phyloP scores from a whole-genome alignment of 2,329 filamentous ascomycete genomes.

The Tolypocladium pustulatum region DNA sequence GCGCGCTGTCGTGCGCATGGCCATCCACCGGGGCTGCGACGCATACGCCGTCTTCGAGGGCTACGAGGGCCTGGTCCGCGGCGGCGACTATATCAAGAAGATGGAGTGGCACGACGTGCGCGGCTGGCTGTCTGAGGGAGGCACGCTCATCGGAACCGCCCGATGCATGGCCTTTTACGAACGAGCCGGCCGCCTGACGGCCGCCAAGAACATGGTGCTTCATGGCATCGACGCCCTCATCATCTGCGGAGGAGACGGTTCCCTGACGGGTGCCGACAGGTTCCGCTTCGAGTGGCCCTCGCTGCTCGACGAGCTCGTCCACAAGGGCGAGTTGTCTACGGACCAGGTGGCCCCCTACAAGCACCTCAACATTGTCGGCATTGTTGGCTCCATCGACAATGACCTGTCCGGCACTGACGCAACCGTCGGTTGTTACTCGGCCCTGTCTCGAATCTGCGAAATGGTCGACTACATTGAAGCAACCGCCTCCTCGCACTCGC shows the following conservation, averaged over 20 bases:
- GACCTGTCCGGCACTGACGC: constrained; percentile 95
- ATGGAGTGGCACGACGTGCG: constrained; percentile 91
- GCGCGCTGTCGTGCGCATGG: constrained; percentile 81
- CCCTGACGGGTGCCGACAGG: constrained; percentile 86
- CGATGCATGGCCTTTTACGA: constrained; percentile 89
- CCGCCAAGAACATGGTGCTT: constrained; percentile 88
- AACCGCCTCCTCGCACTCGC: constrained; percentile 85
- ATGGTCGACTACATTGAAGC: constrained; percentile 96
- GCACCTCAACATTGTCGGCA: constrained; percentile 88
- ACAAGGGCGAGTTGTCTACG: constrained; percentile 56
- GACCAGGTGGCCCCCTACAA: constrained; percentile 67
- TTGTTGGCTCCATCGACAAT: constrained; percentile 97
- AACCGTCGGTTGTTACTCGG: constrained; percentile 94
- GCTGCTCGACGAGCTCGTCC: constrained; percentile 74
- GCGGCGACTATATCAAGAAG: constrained; percentile 76
- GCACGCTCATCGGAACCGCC: constrained; percentile 91
- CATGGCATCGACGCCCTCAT: constrained; percentile 92
- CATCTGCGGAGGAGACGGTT: constrained; percentile 95
- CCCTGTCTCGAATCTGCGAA: constrained; percentile 84
- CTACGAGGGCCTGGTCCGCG: constrained; percentile 88
- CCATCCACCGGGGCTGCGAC: constrained; percentile 74
- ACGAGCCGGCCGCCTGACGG: constrained; percentile 68
- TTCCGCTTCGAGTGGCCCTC: constrained; percentile 90
- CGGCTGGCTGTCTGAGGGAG: constrained; percentile 87
- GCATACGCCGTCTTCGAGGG: constrained; percentile 81